These are phyloP conservation scores for Cyberlindnera meyerae DNA, from an alignment of 805 yeast genomes.

Conservation along the genomic window DNA sequence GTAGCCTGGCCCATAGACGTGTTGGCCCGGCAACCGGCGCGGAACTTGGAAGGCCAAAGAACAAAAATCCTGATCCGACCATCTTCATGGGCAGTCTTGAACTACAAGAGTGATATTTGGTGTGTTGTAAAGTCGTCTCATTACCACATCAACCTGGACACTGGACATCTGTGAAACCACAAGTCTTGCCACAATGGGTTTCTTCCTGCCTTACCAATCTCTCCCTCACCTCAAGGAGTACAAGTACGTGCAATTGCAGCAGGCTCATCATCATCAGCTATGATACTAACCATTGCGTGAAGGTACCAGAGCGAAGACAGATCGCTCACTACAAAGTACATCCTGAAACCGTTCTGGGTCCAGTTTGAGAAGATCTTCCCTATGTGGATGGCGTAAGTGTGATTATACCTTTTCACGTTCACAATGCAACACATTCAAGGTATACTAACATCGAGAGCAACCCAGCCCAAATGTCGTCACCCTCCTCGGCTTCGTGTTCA, in stretches of 20 bases:
- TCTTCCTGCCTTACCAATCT: constrained; percentile 51
- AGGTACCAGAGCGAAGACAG: constrained; percentile 72
- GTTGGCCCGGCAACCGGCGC: no score
- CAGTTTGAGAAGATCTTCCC: constrained; percentile 74
- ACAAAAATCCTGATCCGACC: no score
- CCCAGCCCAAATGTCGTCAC: constrained; percentile 76
- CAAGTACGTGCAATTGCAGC: constrained; percentile 27
- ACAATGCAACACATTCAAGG: neutral
- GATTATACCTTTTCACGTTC: neutral
- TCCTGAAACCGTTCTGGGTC: constrained; percentile 81
- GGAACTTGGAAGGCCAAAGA: no score
- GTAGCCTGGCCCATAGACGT: no score
- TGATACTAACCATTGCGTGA: no score
- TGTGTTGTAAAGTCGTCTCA: no score
- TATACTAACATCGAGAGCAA: constrained; percentile 4
- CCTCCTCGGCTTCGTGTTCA: constrained; percentile 68
- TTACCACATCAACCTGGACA: no score
- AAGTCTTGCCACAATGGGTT: constrained; percentile 67
- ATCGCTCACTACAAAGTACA: constrained; percentile 66
- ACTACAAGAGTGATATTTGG: no score
- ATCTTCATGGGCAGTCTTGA: no score
- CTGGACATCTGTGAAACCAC: no score
- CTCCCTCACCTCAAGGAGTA: constrained; percentile 43
- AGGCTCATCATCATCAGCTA: no score
- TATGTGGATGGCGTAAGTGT: constrained; percentile 59